phyloP scores from a whole-genome alignment of 225 moss, liverwort and hornwort genomes.

The Ulota crispa region DNA sequence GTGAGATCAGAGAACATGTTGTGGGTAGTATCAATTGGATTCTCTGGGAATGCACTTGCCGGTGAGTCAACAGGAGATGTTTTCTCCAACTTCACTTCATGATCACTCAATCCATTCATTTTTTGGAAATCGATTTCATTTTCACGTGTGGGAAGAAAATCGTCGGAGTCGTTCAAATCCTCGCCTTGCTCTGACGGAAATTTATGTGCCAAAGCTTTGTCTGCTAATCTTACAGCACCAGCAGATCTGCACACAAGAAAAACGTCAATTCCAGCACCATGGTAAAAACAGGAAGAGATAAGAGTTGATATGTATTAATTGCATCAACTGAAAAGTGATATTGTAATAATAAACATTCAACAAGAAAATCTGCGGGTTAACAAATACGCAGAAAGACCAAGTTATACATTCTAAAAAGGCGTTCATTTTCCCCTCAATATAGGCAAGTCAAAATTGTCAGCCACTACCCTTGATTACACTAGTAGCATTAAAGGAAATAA shows the following conservation, averaged over 20 bases:
- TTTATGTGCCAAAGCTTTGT: conserved; percentile 52
- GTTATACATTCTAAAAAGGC: background rate
- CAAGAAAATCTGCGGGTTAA: background rate
- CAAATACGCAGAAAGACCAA: background rate
- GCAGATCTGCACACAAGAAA: conserved; percentile 62
- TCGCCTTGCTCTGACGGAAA: conserved; percentile 55
- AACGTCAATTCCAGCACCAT: conserved; percentile 13
- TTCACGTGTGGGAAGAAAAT: conserved; percentile 28
- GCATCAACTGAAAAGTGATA: background rate
- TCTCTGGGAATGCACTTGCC: conserved; percentile 39
- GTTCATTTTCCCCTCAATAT: background rate
- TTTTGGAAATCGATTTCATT: conserved; percentile 37
- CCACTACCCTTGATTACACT: background rate
- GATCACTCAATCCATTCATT: conserved; percentile 32
- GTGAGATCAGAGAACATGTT: conserved; percentile 32
- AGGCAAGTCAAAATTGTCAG: background rate
- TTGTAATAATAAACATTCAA: background rate
- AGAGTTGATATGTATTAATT: background rate
- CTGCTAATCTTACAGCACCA: conserved; percentile 70
- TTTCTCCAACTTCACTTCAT: conserved; percentile 39
- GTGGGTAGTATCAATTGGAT: conserved; percentile 29
- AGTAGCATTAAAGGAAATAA: background rate
- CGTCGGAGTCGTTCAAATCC: conserved; percentile 34
- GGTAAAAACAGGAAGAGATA: background rate
- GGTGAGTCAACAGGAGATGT: conserved; percentile 42